A percentile compares a stretch with the other conserved stretches of the same genome.
phyloP scores from a whole-genome alignment of 805 yeast species.

The Kodamaea lidongshanica region DNA sequence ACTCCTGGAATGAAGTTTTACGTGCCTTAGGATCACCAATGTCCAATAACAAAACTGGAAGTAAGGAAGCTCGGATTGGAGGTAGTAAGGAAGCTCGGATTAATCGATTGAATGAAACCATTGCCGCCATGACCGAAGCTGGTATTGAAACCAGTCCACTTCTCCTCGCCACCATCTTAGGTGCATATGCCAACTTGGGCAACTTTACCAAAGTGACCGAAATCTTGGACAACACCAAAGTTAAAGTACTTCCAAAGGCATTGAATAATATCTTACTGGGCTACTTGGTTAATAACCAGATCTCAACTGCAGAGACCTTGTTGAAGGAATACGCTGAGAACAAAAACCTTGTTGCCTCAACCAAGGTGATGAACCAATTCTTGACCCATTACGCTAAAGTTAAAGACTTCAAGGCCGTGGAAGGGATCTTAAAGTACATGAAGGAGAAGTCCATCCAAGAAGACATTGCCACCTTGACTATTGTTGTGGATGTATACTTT shows the following conservation, averaged over 20 bases:
- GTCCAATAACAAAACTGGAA: constrained; percentile 19
- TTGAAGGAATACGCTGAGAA: constrained; percentile 31
- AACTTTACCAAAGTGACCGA: constrained; percentile 39
- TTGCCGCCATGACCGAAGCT: constrained; percentile 25
- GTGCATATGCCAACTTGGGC: constrained; percentile 37
- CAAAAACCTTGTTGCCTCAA: constrained; percentile 38
- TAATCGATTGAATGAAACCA: constrained; percentile 16
- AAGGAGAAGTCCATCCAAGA: constrained; percentile 37
- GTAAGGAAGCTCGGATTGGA: constrained; percentile 15
- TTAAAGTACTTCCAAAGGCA: constrained; percentile 32
- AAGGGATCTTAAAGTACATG: constrained; percentile 43
- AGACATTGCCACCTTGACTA: constrained; percentile 59
- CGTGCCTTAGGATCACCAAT: constrained; percentile 39
- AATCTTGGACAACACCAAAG: constrained; percentile 25
- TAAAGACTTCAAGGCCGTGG: constrained; percentile 42
- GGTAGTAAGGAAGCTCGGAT: constrained; percentile 15
- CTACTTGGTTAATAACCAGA: constrained; percentile 32
- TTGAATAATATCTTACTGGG: constrained; percentile 44
- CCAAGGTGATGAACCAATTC: constrained; percentile 47
- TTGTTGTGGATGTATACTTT: constrained; percentile 49
- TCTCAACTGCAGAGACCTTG: constrained; percentile 41
- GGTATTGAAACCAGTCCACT: constrained; percentile 39
- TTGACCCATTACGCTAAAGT: constrained; percentile 36
- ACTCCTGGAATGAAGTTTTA: constrained; percentile 56
- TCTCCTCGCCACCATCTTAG: constrained; percentile 43